Conservation (phyloP, 2,329 filamentous ascomycete species). For the Fusarium sp. region DNA sequence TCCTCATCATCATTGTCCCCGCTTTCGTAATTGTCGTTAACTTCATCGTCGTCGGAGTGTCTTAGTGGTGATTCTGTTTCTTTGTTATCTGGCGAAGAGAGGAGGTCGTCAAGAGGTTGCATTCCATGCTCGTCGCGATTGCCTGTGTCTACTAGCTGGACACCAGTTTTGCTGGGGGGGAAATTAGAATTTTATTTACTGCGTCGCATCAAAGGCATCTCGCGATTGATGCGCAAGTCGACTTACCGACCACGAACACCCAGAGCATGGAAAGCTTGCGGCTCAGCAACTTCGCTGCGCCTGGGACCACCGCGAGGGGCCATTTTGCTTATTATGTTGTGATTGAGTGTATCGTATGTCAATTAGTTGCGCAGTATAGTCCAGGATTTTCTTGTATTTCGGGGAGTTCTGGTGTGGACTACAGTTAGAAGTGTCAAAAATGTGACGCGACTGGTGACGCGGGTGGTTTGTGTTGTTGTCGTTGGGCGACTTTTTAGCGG, state of each 20-base stretch:
- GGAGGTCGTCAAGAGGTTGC: conserved; percentile 86
- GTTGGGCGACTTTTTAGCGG: conserved; percentile 29
- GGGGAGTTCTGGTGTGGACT: conserved; percentile 15
- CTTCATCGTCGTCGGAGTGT: conserved; percentile 42
- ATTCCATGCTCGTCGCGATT: conserved; percentile 91
- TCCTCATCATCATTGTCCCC: conserved; percentile 32
- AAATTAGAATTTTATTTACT: conserved; percentile 14
- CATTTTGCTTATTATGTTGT: conserved; percentile 44
- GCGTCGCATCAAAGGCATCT: neutral
- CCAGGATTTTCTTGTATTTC: neutral
- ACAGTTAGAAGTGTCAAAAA: conserved; percentile 22
- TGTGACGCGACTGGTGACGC: conserved; percentile 42
- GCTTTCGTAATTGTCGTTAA: conserved; percentile 41
- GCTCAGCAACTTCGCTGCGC: conserved; percentile 48
- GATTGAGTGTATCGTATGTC: neutral
- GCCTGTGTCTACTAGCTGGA: conserved; percentile 81
- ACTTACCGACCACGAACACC: conserved; percentile 56
- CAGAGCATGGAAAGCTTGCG: conserved; percentile 51
- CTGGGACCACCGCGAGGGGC: conserved; percentile 49
- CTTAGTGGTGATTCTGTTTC: conserved; percentile 27
- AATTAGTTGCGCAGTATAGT: neutral
- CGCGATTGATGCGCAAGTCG: conserved; percentile 1
- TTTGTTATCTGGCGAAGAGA: conserved; percentile 86
- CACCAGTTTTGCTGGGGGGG: conserved; percentile 82
- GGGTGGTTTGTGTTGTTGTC: conserved; percentile 40